Evolutionary conservation across 495 filamentous ascomycete genomes (phyloP).

Genomic region (Xylaria scruposa): DNA sequence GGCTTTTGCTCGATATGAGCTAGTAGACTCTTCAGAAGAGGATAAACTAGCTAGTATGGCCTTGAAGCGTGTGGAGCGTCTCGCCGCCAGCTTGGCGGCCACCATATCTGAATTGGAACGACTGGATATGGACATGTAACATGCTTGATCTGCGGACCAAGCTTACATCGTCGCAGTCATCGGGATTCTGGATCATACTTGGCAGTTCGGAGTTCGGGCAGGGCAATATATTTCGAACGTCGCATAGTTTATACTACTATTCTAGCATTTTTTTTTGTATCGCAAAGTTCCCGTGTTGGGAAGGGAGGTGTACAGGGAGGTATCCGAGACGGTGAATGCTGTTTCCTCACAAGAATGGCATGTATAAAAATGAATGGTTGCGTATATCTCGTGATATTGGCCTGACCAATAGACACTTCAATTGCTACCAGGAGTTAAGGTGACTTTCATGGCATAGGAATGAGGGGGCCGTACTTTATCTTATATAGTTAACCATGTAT

Average conservation of each 20-base stretch:
- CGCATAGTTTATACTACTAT: neutral
- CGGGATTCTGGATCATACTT: neutral
- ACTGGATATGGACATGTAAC: conserved; percentile 39
- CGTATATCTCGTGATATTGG: neutral
- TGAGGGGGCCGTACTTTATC: neutral
- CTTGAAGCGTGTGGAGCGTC: conserved; percentile 48
- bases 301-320: neutral
- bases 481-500: neutral
- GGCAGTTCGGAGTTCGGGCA: conserved; percentile 9
- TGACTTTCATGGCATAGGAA: neutral
- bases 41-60: conserved; percentile 47
- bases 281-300: neutral
- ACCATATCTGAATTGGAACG: conserved; percentile 48
- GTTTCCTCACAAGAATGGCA: neutral
- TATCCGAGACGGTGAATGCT: neutral
- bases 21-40: conserved; percentile 60
- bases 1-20: conserved; percentile 60
- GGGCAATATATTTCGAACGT: neutral
- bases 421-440: neutral
- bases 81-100: conserved; percentile 48
- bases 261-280: neutral
- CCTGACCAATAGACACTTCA: neutral
- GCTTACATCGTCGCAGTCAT: neutral
- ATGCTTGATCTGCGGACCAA: neutral
- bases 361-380: neutral